Evolutionary conservation across 306 rosid species (phyloP).

Genomic region (Gastrolobium villosum): DNA sequence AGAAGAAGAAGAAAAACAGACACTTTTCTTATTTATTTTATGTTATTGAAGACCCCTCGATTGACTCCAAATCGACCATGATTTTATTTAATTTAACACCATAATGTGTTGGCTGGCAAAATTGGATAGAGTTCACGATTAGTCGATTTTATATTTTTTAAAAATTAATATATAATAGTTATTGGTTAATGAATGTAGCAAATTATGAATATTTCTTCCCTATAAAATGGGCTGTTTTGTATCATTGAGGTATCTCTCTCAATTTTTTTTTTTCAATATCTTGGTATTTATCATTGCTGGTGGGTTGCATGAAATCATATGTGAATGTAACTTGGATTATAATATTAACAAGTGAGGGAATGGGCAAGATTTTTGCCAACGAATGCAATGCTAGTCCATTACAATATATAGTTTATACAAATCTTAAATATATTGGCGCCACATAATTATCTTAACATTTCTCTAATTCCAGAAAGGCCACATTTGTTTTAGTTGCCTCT

Average conservation of each 20-base stretch:
- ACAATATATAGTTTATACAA: no score
- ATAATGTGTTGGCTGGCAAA: constrained; percentile 46
- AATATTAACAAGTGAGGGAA: constrained; percentile 23
- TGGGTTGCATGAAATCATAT: constrained; percentile 27
- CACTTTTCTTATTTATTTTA: not conserved
- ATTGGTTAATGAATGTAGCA: not conserved
- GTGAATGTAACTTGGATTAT: not conserved
- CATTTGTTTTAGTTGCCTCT: constrained; percentile 20
- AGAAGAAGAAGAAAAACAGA: no score
- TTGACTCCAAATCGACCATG: not conserved
- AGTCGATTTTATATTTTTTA: not conserved
- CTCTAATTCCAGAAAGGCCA: constrained; percentile 1
- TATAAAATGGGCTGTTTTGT: no score
- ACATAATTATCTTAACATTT: not conserved
- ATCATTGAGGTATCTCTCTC: not conserved
- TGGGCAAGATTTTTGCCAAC: constrained; percentile 56
- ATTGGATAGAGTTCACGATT: constrained; percentile 20
- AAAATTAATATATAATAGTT: not conserved
- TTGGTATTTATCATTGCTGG: constrained; percentile 29
- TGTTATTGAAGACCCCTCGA: not conserved
- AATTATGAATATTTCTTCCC: not conserved
- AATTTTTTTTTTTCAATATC: not conserved
- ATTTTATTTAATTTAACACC: constrained; percentile 25
- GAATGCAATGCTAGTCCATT: constrained; percentile 10
- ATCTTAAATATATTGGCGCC: constrained; percentile 4